phyloP scores from a whole-genome alignment of 805 yeast species.

The Barnettozyma californica region DNA sequence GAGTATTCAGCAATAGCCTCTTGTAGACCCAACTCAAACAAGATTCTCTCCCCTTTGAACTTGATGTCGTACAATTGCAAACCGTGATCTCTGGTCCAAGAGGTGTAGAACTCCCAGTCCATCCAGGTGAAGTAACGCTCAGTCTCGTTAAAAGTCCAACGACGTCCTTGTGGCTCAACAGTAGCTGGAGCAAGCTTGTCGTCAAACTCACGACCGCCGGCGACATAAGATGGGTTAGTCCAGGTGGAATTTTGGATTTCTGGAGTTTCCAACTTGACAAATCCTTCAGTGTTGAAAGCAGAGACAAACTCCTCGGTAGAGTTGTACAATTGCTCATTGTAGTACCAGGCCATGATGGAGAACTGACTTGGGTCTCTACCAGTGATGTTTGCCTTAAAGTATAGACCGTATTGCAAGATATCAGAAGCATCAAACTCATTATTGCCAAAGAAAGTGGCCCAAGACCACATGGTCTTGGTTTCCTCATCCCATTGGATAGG shows the following conservation, averaged over 20 bases:
- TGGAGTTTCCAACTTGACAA: constrained; percentile 15
- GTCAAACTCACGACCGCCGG: constrained; percentile 21
- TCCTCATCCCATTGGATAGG: constrained; percentile 18
- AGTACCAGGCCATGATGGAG: constrained; percentile 19
- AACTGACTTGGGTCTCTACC: constrained; percentile 19
- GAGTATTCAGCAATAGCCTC: constrained; percentile 28
- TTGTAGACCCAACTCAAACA: constrained; percentile 25
- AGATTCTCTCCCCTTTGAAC: constrained; percentile 27
- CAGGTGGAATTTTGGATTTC: constrained; percentile 4
- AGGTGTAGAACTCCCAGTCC: constrained; percentile 26
- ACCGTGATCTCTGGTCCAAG: constrained; percentile 26
- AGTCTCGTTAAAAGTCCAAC: constrained; percentile 23
- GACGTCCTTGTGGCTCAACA: constrained; percentile 26
- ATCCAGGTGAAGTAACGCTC: constrained; percentile 28
- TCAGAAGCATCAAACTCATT: constrained; percentile 22
- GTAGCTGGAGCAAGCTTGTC: constrained; percentile 21
- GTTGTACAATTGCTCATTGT: constrained; percentile 18
- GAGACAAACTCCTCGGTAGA: constrained; percentile 22
- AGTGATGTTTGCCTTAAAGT: constrained; percentile 18
- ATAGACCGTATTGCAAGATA: constrained; percentile 21
- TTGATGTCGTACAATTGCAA: constrained; percentile 23
- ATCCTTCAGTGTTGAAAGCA: constrained; percentile 19
- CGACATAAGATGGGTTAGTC: constrained; percentile 12
- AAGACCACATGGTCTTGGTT: constrained; percentile 11
- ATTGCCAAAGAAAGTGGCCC: constrained; percentile 20